phyloP scores from a whole-genome alignment of 148 eudicot species.

The Rhododendron kiyosumense region DNA sequence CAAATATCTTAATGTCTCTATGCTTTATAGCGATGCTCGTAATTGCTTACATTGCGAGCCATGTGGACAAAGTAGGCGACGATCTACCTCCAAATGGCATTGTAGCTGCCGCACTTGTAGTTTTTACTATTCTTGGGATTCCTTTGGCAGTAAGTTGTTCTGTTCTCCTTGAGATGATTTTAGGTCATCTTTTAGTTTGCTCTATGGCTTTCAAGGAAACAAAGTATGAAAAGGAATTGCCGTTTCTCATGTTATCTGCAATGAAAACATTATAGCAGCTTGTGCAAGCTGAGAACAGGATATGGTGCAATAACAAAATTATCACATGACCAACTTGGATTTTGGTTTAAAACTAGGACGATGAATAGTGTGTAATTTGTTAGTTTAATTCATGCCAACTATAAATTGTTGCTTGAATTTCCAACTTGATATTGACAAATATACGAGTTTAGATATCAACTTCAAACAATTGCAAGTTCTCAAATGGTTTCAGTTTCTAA shows the following conservation, averaged over 20 bases:
- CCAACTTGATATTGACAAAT: neutral
- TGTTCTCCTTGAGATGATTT: neutral
- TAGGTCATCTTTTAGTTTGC: constrained; percentile 3
- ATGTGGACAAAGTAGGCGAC: constrained; percentile 27
- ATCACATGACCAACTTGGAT: neutral
- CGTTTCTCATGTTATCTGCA: neutral
- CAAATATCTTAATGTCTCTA: constrained; percentile 76
- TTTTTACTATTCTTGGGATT: constrained; percentile 80
- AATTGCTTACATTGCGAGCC: constrained; percentile 46
- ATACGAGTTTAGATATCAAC: neutral
- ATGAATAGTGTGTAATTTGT: no score
- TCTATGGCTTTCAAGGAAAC: neutral
- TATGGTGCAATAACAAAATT: neutral
- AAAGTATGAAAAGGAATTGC: neutral
- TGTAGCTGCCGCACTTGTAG: constrained; percentile 65
- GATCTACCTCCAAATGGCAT: constrained; percentile 61
- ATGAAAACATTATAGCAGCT: neutral
- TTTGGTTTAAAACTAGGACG: neutral
- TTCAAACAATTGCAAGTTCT: neutral
- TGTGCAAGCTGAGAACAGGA: neutral
- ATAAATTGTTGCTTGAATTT: neutral
- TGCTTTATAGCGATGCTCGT: constrained; percentile 79
- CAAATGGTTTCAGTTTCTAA: neutral
- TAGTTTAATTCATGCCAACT: neutral
- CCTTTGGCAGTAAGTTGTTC: constrained; percentile 83